Evolutionary conservation across 2,329 filamentous ascomycete species (phyloP).

Genomic region (Trichoderma aggressivum): DNA sequence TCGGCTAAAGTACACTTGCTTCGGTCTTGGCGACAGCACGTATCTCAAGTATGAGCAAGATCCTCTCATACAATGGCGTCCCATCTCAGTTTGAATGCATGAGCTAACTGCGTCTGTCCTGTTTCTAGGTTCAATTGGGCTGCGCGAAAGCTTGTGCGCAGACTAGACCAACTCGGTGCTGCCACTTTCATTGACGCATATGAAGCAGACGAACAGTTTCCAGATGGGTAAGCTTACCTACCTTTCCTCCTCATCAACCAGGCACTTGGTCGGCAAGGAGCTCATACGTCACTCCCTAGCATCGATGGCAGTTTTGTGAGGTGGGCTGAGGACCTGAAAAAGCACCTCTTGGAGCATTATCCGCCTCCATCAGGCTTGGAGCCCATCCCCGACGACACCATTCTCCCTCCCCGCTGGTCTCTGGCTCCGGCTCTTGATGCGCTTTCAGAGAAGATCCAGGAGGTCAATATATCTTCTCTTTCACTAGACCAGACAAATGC

Average conservation of each 20-base stretch:
- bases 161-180: conserved; percentile 80
- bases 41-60: conserved; percentile 71
- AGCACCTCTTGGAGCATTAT: conserved; percentile 61
- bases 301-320: conserved; percentile 78
- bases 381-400: conserved; percentile 70
- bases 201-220: conserved; percentile 90
- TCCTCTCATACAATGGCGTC: not conserved
- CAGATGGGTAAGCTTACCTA: conserved; percentile 68
- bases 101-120: not conserved
- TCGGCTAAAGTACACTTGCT: conserved; percentile 72
- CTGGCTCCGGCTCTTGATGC: conserved; percentile 29
- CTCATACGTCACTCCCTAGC: conserved; percentile 40
- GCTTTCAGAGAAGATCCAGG: not conserved
- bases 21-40: conserved; percentile 91
- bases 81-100: not conserved
- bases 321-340: conserved; percentile 68
- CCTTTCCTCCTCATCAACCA: too few relatives aligned
- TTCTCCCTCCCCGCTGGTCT: conserved; percentile 69
- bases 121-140: conserved; percentile 81
- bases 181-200: conserved; percentile 71
- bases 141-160: conserved; percentile 79
- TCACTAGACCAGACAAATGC: conserved; percentile 19
- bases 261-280: not conserved
- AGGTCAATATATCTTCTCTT: not conserved
- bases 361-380: conserved; percentile 64